These are phyloP conservation scores for Rhodomyrtus tomentosa DNA, from an alignment of 345 rosid species.

Conservation along the genomic window DNA sequence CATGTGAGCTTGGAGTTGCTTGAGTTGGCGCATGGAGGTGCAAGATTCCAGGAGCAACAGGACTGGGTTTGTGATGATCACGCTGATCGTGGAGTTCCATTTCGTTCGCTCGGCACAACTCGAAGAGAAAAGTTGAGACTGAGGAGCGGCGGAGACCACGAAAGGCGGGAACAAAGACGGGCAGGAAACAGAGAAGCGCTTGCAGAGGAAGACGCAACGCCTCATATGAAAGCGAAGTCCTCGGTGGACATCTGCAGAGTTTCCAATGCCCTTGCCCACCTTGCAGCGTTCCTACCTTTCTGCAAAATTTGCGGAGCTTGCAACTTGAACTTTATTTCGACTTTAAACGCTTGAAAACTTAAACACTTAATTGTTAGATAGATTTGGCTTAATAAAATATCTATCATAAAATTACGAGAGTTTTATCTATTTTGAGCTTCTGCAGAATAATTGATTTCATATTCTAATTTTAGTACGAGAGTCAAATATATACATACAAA, in stretches of 20 bases:
- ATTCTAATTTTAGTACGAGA: neutral
- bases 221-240: neutral
- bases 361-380: neutral
- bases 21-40: conserved; percentile 20
- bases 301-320: neutral
- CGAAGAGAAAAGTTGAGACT: neutral
- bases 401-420: neutral
- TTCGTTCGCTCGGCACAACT: neutral
- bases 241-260: neutral
- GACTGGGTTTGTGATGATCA: conserved; percentile 19
- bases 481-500: neutral
- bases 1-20: conserved; percentile 36
- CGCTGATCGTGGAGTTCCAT: conserved; percentile 31
- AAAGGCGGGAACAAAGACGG: neutral
- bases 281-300: neutral
- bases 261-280: neutral
- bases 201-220: neutral
- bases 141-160: neutral
- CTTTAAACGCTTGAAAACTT: neutral
- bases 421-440: neutral
- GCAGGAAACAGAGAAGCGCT: neutral
- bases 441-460: neutral
- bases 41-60: conserved; percentile 24
- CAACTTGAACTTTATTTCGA: neutral
- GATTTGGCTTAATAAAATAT: neutral